These are phyloP conservation scores for Hypoxylon sp. DNA, from an alignment of 2,329 filamentous ascomycete genomes.

Conservation along the genomic window DNA sequence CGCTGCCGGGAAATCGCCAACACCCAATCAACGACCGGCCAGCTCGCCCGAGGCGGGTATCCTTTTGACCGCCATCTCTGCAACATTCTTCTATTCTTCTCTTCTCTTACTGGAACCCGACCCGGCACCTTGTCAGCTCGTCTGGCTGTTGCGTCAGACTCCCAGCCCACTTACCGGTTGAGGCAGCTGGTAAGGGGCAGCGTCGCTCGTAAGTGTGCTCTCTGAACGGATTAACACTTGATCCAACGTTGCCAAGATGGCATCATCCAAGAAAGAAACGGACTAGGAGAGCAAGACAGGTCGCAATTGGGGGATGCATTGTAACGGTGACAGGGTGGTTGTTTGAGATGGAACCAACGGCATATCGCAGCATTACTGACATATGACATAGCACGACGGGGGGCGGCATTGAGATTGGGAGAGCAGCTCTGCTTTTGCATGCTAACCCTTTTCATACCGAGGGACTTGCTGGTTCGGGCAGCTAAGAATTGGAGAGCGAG, in stretches of 20 bases:
- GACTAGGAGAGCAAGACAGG: constrained; percentile 16
- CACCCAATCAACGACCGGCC: constrained; percentile 24
- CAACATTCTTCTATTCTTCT: no score
- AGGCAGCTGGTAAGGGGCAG: no score
- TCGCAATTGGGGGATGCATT: constrained; percentile 18
- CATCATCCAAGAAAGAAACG: constrained; percentile 18
- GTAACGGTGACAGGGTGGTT: constrained; percentile 18
- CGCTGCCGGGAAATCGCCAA: constrained; percentile 18
- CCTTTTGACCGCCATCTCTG: no score
- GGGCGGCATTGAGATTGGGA: constrained; percentile 11
- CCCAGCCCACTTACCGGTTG: no score
- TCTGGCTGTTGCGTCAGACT: no score
- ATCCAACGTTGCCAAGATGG: no score
- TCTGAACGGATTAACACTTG: no score
- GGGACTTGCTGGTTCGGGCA: not conserved
- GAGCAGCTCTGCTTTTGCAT: not conserved
- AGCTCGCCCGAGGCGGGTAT: no score
- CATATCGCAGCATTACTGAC: constrained; percentile 3
- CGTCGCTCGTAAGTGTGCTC: no score
- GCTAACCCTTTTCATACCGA: not conserved
- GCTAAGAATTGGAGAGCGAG: not conserved
- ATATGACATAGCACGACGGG: constrained; percentile 7
- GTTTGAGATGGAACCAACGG: constrained; percentile 21
- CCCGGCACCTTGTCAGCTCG: no score
- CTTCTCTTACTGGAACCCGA: no score